A percentile compares a stretch with the other conserved stretches of the same genome.
These are phyloP conservation scores for Aschersonia sp. DNA, from an alignment of 2,329 filamentous ascomycete species.

Conservation along the genomic window DNA sequence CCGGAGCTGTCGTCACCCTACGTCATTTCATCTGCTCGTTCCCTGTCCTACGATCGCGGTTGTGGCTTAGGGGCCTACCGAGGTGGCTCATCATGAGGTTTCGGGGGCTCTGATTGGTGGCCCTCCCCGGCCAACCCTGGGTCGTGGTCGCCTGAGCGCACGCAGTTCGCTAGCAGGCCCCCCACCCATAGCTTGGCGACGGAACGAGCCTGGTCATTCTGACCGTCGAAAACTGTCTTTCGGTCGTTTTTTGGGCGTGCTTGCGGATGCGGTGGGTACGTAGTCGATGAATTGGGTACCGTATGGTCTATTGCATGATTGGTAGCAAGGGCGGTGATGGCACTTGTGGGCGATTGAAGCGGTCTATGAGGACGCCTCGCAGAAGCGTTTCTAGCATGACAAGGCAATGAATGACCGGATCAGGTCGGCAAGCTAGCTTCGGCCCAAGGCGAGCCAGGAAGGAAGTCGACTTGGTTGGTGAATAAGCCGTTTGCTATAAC, in stretches of 20 bases:
- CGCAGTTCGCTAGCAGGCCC: neutral
- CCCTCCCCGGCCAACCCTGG: too few species aligned
- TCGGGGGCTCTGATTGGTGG: neutral
- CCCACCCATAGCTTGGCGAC: neutral
- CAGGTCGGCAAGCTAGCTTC: too few species aligned
- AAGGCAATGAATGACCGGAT: too few species aligned
- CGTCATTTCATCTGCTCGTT: neutral
- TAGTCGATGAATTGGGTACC: neutral
- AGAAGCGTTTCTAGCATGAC: too few species aligned
- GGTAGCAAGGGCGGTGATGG: too few species aligned
- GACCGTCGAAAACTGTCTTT: neutral
- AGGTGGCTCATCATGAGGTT: neutral
- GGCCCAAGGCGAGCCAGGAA: too few species aligned
- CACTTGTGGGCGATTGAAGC: too few species aligned
- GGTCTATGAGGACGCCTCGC: too few species aligned
- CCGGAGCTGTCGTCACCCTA: neutral
- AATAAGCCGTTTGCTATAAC: too few species aligned
- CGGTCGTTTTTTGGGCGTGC: neutral
- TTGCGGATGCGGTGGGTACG: neutral
- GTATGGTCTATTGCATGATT: too few species aligned
- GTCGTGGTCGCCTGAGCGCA: neutral
- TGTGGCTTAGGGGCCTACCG: neutral
- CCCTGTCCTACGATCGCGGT: neutral
- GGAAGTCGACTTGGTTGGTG: too few species aligned
- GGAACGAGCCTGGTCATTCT: neutral